Base-by-base conservation (phyloP, 164 flowering plant species). In the Stephania cephalantha region DNA sequence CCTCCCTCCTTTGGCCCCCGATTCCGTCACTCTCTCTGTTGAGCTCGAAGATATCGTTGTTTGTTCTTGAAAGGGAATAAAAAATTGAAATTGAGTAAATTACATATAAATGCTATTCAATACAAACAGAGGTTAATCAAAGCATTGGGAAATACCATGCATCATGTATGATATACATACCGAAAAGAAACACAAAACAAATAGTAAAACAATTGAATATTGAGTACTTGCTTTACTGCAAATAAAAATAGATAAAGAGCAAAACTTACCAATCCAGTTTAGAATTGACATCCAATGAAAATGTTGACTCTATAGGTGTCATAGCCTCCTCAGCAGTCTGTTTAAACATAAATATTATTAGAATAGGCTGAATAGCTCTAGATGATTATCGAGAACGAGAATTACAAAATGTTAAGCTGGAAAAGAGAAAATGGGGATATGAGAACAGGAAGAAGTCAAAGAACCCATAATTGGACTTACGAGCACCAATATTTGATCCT, bases 311-410 rank as follows among this genome's bases (percentile, higher is more conserved):
- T 78, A 95, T 95, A 18, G 99, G 99, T 46, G 99, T 95, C 99
- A 95, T 95, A 74, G 99, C 99, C 87, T 91, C 97, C 84, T 91
- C 95, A 77, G 99, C 99, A 79, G 98, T 95, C 99, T 95, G 89
- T 69, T 73, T 42, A 78, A 25, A 78, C 13, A 73, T 29, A 44
- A 31, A 30, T 22, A 66, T 35, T 35, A 4, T 55, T 55, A 55
- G 18, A 55, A 55, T 25, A 25, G 25, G 25, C 25, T 25, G 25
- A 25, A 25, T 55, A 55, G 63, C 17, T 18, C 17, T 18, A 55
- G 17, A 55, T 15, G 18, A 55, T 55, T 18, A 15, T 12, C 5
- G 63, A 18, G 17, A 55, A 55, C 11, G 63, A 18, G 17, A 55
- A 55, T 55, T 11, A 55, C 13, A 55, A 55, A 15, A 2, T 55